These are phyloP conservation scores for Crithidia fasciculata DNA, from an alignment of 208 protist species.

Conservation along the genomic window DNA sequence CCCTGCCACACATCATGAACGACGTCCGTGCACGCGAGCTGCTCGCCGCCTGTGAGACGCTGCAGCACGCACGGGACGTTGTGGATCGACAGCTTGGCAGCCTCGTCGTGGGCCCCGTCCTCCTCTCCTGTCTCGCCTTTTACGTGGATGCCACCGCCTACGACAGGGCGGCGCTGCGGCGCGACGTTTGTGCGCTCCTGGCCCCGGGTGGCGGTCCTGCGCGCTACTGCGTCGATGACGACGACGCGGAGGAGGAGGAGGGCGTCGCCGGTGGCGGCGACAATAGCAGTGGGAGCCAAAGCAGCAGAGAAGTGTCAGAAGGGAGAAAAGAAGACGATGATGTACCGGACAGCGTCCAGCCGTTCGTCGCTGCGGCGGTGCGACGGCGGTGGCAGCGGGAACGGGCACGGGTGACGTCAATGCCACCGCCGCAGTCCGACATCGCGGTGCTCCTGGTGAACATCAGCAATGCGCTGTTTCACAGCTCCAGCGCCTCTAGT, in stretches of 20 bases:
- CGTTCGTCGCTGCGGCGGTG: background rate
- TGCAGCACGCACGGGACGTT: conserved; percentile 5
- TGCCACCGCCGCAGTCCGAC: conserved; percentile 9
- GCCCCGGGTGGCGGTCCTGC: conserved; percentile 7
- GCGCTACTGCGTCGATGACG: conserved; percentile 8
- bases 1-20: background rate
- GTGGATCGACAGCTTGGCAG: conserved; percentile 10
- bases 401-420: background rate
- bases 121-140: conserved; percentile 39
- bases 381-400: conserved; percentile 11
- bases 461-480: background rate
- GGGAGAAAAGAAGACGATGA: background rate
- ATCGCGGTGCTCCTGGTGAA: conserved; percentile 3
- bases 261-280: background rate
- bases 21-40: background rate
- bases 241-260: background rate
- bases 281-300: background rate
- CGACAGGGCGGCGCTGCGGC: conserved; percentile 21
- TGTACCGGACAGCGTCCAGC: background rate
- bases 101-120: conserved; percentile 25
- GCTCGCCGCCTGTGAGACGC: conserved; percentile 2
- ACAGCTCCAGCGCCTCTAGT: background rate
- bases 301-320: background rate
- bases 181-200: conserved; percentile 33
- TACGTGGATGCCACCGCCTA: conserved; percentile 35